Evolutionary conservation across 177 flowering plant species (phyloP).

Genomic region (Vitis hybrid): DNA sequence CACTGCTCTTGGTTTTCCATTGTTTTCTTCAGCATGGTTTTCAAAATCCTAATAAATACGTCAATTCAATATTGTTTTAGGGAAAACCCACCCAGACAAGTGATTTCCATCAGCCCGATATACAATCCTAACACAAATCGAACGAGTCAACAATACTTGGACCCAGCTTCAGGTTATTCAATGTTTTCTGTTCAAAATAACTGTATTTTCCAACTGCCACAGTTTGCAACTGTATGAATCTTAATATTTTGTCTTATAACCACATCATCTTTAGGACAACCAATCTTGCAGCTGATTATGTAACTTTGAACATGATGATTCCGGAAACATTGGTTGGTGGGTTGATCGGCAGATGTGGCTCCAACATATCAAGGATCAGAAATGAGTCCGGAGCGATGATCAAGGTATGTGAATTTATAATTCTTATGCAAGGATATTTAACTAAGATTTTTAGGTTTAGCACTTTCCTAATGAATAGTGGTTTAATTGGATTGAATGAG

Average conservation of each 20-base stretch:
- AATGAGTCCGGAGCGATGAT: slow-evolving; percentile 76
- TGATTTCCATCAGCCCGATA: slow-evolving; percentile 71
- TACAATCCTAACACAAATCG: slow-evolving; percentile 37
- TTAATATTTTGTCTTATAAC: slow-evolving; percentile 38
- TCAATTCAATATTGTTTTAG: slow-evolving; percentile 27
- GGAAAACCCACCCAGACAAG: slow-evolving; percentile 77
- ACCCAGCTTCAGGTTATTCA: slow-evolving; percentile 68
- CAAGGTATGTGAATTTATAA: slow-evolving; percentile 44
- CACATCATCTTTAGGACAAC: slow-evolving; percentile 64
- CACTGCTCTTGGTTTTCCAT: background rate
- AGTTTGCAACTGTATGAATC: slow-evolving; percentile 24
- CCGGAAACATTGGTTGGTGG: slow-evolving; percentile 84
- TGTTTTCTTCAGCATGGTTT: slow-evolving; percentile 2
- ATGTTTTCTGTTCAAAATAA: slow-evolving; percentile 12
- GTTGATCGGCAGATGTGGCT: slow-evolving; percentile 75
- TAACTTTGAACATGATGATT: slow-evolving; percentile 70
- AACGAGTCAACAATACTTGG: slow-evolving; percentile 41
- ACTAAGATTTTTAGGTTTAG: no score
- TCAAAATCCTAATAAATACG: background rate
- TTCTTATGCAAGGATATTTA: background rate
- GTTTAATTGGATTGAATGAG: no score
- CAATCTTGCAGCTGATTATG: slow-evolving; percentile 87
- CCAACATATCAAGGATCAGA: slow-evolving; percentile 84
- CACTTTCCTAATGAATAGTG: no score
- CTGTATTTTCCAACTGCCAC: slow-evolving; percentile 13